Evolutionary conservation across 345 rosid species (phyloP), one percentile per base, ranked within the genome.

Genomic region (Arabidopsis arenosa): DNA sequence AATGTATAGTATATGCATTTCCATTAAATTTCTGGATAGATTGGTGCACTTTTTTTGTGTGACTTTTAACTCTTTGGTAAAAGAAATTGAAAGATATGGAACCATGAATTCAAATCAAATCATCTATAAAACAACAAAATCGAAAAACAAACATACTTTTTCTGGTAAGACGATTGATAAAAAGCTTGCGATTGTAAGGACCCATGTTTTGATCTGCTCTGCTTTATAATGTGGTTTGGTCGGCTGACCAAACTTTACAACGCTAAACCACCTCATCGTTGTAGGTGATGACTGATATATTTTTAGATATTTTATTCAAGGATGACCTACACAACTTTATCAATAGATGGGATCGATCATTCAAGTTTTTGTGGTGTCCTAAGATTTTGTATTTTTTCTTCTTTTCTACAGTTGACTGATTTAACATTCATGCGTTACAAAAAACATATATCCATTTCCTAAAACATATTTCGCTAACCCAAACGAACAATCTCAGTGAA

Each of bases 181-280:
- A 35, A 74, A 74, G 60, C 21, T 68, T 23, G 48, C 17, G 79
- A 76, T 76, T 43, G 13, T 3, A 35, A 76, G 75, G 75, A 33
- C 75, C 79, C 70, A 76, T 75, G 61, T 69, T 68, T 43, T 26
- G 80, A 76, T 76, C 33, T 53, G 39, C 65, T 68, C 32, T 70
- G 2, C 70, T 69, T 76, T 76, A 69, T 17, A 69, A 52, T 59
- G 70, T 76, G 75, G 44, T 51, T 52, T 62, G 64, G 80, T 76
- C 70, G 75, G 70, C 54, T 76, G 80, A 76, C 80, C 80, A 62
- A 69, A 36, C 54, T 62, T 76, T 63, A 69, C 75, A 75, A 75
- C 73, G 26, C 74, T 11, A 59, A 13, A 67, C 79, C 62, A 59
- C 74, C 30, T 59, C 53, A 49, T 43, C 53, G 4, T 67, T 59